Percentiles rank a stretch among this genome's conserved stretches.
These are phyloP conservation scores for Saccharomycopsis synnaedendra DNA, from an alignment of 805 yeast genomes.

Conservation along the genomic window DNA sequence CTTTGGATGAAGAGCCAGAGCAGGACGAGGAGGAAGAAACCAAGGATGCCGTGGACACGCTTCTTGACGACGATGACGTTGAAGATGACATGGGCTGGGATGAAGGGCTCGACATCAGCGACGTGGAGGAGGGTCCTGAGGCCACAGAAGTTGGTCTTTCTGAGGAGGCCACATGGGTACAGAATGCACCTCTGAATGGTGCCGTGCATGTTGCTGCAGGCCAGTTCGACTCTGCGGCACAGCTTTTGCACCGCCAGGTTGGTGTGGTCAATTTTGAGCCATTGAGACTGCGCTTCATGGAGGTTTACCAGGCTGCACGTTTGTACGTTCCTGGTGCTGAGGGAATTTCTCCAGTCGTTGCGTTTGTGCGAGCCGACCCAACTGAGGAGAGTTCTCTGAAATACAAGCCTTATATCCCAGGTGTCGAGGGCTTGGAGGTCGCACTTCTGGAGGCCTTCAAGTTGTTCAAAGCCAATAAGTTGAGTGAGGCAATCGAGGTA, in stretches of 20 bases:
- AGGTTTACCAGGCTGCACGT: slow-evolving; percentile 74
- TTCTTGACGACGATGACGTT: slow-evolving; percentile 31
- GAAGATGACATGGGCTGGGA: slow-evolving; percentile 71
- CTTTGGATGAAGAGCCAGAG: slow-evolving; percentile 32
- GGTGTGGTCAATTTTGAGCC: slow-evolving; percentile 87
- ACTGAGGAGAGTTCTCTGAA: slow-evolving; percentile 41
- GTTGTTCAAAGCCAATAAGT: slow-evolving; percentile 71
- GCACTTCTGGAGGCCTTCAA: slow-evolving; percentile 63
- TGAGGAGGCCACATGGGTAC: slow-evolving; percentile 60
- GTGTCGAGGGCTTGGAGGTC: slow-evolving; percentile 52
- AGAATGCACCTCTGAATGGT: slow-evolving; percentile 69
- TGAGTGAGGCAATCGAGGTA: slow-evolving; percentile 65
- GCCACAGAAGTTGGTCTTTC: slow-evolving; percentile 21
- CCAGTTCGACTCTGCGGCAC: slow-evolving; percentile 91
- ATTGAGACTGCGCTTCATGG: slow-evolving; percentile 68
- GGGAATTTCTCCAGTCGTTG: slow-evolving; percentile 60
- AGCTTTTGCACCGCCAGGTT: slow-evolving; percentile 76
- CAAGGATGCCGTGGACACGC: slow-evolving; percentile 25
- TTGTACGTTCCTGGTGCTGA: slow-evolving; percentile 62
- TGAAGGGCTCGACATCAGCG: slow-evolving; percentile 62
- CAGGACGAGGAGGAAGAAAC: slow-evolving; percentile 18
- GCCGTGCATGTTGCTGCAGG: slow-evolving; percentile 95
- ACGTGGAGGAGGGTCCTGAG: slow-evolving; percentile 29
- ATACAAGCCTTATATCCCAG: slow-evolving; percentile 62
- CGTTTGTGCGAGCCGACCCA: slow-evolving; percentile 52